Evolutionary conservation across 208 protist species (phyloP).

Genomic region (Leishmania mexicana): DNA sequence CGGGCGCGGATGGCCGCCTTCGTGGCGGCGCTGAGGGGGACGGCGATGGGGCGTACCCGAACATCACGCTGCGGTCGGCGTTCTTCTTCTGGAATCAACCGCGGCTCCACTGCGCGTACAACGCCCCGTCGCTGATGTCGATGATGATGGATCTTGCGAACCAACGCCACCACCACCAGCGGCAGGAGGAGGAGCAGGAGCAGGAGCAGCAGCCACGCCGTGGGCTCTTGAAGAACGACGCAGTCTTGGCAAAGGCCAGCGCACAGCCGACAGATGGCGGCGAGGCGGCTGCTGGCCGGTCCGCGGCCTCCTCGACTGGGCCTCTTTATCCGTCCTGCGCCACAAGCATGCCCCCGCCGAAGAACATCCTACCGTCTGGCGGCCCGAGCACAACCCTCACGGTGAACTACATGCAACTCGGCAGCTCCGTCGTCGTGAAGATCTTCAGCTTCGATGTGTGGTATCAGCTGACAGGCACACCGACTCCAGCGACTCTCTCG

Average conservation of each 20-base stretch:
- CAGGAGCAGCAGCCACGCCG: background rate
- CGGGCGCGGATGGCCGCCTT: background rate
- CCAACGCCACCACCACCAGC: background rate
- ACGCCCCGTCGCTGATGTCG: slow-evolving; percentile 30
- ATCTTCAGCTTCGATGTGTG: slow-evolving; percentile 54
- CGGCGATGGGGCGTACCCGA: background rate
- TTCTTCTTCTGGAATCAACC: slow-evolving; percentile 66
- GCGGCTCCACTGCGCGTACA: slow-evolving; percentile 43
- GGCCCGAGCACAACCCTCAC: slow-evolving; percentile 4
- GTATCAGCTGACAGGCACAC: slow-evolving; percentile 31
- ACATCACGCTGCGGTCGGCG: slow-evolving; percentile 11
- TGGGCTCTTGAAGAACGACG: background rate
- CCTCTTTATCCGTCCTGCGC: slow-evolving; percentile 18
- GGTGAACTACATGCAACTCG: slow-evolving; percentile 28
- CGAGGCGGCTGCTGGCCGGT: background rate
- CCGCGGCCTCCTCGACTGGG: background rate
- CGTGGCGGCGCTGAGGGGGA: background rate
- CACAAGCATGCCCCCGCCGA: slow-evolving; percentile 9
- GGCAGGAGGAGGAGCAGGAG: background rate
- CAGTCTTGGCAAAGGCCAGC: background rate
- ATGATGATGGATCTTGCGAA: background rate
- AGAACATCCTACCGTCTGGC: background rate
- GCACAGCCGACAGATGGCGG: background rate
- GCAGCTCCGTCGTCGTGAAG: slow-evolving; percentile 41
- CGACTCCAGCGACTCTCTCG: background rate